phyloP scores from a whole-genome alignment of 192 early-diverging fungal genomes.

The Backusella luteola region DNA sequence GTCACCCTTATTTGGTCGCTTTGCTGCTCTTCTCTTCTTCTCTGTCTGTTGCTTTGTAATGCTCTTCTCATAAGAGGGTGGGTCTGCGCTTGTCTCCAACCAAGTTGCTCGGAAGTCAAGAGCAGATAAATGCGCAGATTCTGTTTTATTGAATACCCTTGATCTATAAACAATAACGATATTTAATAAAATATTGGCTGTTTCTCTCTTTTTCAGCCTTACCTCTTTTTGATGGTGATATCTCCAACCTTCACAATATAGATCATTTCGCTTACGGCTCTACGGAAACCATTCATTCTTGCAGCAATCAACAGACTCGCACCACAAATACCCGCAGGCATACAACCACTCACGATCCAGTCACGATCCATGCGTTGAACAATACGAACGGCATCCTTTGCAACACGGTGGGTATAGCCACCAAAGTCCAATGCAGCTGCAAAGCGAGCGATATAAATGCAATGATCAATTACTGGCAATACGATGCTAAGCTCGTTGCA shows the following conservation, averaged over 20 bases:
- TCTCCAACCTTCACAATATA: conserved; percentile 36
- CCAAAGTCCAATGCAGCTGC: conserved; percentile 90
- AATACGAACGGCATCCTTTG: conserved; percentile 76
- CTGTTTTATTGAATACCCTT: conserved; percentile 80
- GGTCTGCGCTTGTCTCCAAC: conserved; percentile 84
- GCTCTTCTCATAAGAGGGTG: conserved; percentile 74
- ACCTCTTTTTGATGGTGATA: conserved; percentile 78
- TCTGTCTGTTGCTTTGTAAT: neutral
- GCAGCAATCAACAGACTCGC: conserved; percentile 89
- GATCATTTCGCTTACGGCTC: conserved; percentile 83
- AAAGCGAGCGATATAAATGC: conserved; percentile 84
- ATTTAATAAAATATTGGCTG: neutral
- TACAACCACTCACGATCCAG: conserved; percentile 88
- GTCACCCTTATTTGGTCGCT: neutral
- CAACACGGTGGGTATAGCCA: conserved; percentile 75
- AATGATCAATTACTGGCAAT: conserved; percentile 83
- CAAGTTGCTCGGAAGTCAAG: conserved; percentile 79
- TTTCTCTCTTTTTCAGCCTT: neutral
- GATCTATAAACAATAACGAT: conserved; percentile 43
- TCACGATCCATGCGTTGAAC: conserved; percentile 91
- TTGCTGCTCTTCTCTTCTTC: neutral
- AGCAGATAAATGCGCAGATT: conserved; percentile 72
- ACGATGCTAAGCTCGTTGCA: conserved; percentile 32
- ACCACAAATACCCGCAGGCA: conserved; percentile 94
- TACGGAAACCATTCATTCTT: conserved; percentile 85